Evolutionary conservation across 2,329 filamentous ascomycete species (phyloP).

Genomic region (Pseudocercospora musae): DNA sequence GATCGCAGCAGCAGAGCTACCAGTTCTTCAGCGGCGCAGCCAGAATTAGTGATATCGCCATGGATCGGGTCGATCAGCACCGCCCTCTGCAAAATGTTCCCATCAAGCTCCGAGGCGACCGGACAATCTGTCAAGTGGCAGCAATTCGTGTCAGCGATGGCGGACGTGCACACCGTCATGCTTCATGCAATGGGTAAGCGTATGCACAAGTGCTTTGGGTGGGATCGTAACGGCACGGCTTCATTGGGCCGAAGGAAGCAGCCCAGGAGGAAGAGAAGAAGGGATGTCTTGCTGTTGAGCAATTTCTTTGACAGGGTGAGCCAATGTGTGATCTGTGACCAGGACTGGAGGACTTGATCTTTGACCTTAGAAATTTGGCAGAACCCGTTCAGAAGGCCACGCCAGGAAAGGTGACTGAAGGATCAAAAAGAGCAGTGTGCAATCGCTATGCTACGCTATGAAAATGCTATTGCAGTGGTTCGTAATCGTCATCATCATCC

Average conservation of each 20-base stretch:
- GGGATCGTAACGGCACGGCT: not conserved
- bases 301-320: not conserved
- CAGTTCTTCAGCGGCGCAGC: no score
- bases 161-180: slow-evolving; percentile 8
- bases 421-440: not conserved
- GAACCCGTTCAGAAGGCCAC: not conserved
- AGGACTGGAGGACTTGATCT: not conserved
- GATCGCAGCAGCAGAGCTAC: no score
- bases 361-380: no score
- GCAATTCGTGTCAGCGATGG: slow-evolving; percentile 11
- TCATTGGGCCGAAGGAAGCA: not conserved
- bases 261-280: not conserved
- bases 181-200: slow-evolving; percentile 3
- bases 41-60: no score
- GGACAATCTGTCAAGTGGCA: slow-evolving; percentile 8
- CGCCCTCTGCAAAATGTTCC: not conserved
- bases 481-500: slow-evolving; percentile 43
- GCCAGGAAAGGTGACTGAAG: not conserved
- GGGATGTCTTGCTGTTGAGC: no score
- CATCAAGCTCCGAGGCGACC: not conserved
- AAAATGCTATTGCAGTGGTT: slow-evolving; percentile 32
- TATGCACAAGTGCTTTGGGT: not conserved
- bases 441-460: not conserved
- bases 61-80: no score
- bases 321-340: not conserved